Conservation (phyloP, 495 filamentous ascomycete genomes). For the Annulohypoxylon stygium region DNA sequence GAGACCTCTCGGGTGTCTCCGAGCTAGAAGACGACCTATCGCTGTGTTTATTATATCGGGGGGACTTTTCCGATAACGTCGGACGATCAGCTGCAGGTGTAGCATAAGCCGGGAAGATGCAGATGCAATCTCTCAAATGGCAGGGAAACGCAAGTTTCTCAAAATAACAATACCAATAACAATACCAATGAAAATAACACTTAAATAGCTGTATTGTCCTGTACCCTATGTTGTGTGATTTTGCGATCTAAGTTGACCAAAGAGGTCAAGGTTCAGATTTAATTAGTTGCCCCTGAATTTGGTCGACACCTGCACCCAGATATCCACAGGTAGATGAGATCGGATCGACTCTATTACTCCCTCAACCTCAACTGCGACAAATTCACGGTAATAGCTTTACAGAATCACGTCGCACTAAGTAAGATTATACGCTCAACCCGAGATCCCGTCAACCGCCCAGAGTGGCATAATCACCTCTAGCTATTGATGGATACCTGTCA, state of each 20-base stretch:
- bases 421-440: background rate
- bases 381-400: background rate
- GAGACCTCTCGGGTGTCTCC: slow-evolving; percentile 10
- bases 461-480: background rate
- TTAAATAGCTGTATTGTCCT: slow-evolving; percentile 6
- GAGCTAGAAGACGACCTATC: background rate
- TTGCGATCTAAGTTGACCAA: background rate
- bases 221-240: slow-evolving; percentile 7
- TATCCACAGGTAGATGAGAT: background rate
- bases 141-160: slow-evolving; percentile 1
- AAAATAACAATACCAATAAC: slow-evolving; percentile 32
- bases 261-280: too few relatives aligned
- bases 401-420: background rate
- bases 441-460: background rate
- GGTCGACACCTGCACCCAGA: background rate
- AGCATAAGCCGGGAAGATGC: slow-evolving; percentile 24
- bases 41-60: slow-evolving; percentile 11
- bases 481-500: background rate
- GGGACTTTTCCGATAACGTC: slow-evolving; percentile 26
- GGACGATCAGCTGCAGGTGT: slow-evolving; percentile 34
- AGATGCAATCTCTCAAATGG: background rate
- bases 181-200: background rate
- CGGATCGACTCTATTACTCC: background rate
- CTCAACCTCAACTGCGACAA: background rate
- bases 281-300: background rate